phyloP scores from a whole-genome alignment of 768 basidiomycete species.

The Filobasidium floriforme region DNA sequence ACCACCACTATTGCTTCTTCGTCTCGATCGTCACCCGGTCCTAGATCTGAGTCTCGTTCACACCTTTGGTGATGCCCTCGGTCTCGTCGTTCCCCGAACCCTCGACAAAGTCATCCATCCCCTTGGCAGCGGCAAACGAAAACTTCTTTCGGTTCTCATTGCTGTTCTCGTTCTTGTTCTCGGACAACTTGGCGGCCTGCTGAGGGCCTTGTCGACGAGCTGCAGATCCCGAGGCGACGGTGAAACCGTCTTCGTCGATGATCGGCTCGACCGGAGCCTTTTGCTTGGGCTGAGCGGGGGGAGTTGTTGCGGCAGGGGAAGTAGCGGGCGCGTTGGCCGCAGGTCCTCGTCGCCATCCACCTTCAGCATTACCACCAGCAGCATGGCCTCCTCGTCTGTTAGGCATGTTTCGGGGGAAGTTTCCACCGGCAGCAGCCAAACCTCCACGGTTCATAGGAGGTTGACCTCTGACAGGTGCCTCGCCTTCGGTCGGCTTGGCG shows the following conservation, averaged over 20 bases:
- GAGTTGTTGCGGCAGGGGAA: slow-evolving; percentile 5
- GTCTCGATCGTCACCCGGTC: too few relatives aligned
- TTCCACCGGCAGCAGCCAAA: not conserved
- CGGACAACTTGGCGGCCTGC: slow-evolving; percentile 5
- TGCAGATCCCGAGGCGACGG: slow-evolving; percentile 19
- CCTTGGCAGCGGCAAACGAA: slow-evolving; percentile 73
- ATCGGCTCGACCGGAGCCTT: not conserved
- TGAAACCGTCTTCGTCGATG: slow-evolving; percentile 31
- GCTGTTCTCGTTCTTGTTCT: slow-evolving; percentile 16
- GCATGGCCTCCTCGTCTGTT: not conserved
- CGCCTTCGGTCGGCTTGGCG: not conserved
- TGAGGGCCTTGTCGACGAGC: slow-evolving; percentile 12
- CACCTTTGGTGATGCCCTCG: slow-evolving; percentile 27
- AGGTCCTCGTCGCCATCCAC: slow-evolving; percentile 3
- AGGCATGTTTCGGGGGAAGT: slow-evolving; percentile 3
- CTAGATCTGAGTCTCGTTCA: slow-evolving; percentile 21
- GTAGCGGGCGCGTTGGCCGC: slow-evolving; percentile 1
- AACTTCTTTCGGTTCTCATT: slow-evolving; percentile 58
- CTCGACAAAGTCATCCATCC: slow-evolving; percentile 29
- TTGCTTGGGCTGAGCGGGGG: slow-evolving; percentile 9
- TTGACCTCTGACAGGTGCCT: not conserved
- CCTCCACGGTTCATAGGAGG: slow-evolving; percentile 7
- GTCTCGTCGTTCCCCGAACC: slow-evolving; percentile 28
- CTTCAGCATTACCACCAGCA: not conserved
- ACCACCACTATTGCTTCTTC: not conserved